Evolutionary conservation across 495 filamentous ascomycete species (phyloP).

Genomic region (Lophiostoma macrostomum): DNA sequence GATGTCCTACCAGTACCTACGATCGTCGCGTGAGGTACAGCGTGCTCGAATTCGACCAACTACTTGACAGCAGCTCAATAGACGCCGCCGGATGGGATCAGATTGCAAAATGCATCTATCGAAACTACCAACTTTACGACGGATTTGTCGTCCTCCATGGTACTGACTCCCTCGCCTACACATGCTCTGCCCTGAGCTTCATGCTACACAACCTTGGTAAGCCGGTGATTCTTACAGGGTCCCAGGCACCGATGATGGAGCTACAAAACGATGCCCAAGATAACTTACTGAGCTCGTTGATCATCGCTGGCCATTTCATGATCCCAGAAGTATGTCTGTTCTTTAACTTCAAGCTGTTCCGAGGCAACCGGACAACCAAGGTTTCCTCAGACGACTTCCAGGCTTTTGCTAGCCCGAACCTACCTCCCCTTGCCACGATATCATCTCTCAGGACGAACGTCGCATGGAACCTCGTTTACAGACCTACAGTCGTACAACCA

Average conservation of each 20-base stretch:
- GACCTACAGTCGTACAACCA: conserved; percentile 67
- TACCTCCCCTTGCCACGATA: conserved; percentile 72
- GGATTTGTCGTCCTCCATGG: conserved; percentile 96
- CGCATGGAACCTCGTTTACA: conserved; percentile 75
- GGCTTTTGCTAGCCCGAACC: conserved; percentile 86
- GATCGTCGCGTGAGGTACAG: conserved; percentile 79
- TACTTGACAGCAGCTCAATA: conserved; percentile 92
- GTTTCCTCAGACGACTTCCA: conserved; percentile 81
- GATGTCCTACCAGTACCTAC: conserved; percentile 80
- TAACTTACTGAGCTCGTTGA: conserved; percentile 86
- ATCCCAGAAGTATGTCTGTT: conserved; percentile 95
- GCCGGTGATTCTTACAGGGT: conserved; percentile 85
- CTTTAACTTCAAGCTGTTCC: conserved; percentile 90
- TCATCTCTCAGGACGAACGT: conserved; percentile 78
- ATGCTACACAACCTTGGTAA: conserved; percentile 93
- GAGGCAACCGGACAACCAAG: conserved; percentile 88
- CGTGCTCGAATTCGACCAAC: conserved; percentile 78
- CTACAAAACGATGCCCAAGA: conserved; percentile 95
- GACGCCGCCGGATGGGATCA: conserved; percentile 85
- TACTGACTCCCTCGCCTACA: conserved; percentile 90
- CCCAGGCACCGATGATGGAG: conserved; percentile 88
- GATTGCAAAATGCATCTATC: conserved; percentile 64
- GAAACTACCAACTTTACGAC: conserved; percentile 89
- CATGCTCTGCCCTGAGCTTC: conserved; percentile 87
- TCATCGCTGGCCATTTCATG: conserved; percentile 93